Conservation (phyloP, 2,329 filamentous ascomycete genomes). For the Cephalotrichum gorgonifer region DNA sequence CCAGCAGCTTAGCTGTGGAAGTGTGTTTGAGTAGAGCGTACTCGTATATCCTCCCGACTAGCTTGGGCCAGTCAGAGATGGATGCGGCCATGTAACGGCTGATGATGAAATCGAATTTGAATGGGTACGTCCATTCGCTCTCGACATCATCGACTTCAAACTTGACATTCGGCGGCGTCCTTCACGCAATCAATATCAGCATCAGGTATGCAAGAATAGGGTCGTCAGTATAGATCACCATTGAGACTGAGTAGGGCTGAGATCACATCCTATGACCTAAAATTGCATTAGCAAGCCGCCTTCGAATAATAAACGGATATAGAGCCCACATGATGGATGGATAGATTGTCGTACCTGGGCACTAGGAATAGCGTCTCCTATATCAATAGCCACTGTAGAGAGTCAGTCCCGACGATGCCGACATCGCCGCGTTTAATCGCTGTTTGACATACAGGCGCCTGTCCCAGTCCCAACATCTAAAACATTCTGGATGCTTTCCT, state of each 20-base stretch:
- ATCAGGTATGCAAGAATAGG: neutral
- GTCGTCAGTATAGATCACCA: constrained; percentile 7
- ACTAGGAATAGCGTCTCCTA: constrained; percentile 13
- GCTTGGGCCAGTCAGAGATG: constrained; percentile 42
- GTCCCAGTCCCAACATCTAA: constrained; percentile 16
- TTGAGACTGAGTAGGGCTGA: constrained; percentile 14
- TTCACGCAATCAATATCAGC: constrained; percentile 12
- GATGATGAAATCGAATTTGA: constrained; percentile 49
- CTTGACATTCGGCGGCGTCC: constrained; percentile 43
- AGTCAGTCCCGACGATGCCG: neutral
- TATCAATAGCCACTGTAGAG: constrained; percentile 32
- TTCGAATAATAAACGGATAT: neutral
- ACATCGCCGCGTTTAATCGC: neutral
- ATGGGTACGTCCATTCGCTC: constrained; percentile 42
- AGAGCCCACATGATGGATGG: too few relatives aligned
- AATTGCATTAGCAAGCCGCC: neutral
- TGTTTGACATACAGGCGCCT: constrained; percentile 9
- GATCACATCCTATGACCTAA: constrained; percentile 14
- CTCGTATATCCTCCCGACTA: constrained; percentile 36
- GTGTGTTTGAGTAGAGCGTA: constrained; percentile 17
- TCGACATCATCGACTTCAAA: constrained; percentile 50
- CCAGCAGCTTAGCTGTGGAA: too few relatives aligned
- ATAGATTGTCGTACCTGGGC: constrained; percentile 7
- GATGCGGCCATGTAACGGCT: constrained; percentile 46
- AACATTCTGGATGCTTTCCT: constrained; percentile 9